Evolutionary conservation across 177 flowering plant species (phyloP).

Genomic region (Vitis hybrid): DNA sequence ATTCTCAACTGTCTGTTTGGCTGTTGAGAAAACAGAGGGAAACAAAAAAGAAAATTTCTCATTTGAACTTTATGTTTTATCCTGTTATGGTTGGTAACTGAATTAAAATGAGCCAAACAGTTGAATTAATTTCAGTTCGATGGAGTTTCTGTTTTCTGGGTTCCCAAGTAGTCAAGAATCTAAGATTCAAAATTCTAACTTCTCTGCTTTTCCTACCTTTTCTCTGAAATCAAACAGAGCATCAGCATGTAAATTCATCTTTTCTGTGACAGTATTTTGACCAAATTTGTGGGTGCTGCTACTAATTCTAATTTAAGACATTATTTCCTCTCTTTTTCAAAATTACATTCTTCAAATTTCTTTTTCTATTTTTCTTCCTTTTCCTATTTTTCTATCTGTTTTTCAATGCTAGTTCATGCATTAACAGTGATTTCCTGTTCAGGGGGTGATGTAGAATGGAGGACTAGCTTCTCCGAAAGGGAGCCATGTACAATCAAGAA

Average conservation of each 20-base stretch:
- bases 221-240: slow-evolving; percentile 4
- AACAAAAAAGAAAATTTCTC: background rate
- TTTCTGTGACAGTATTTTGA: background rate
- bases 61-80: background rate
- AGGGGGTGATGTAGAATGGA: slow-evolving; percentile 73
- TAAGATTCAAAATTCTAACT: background rate
- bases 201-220: background rate
- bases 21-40: background rate
- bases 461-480: slow-evolving; percentile 82
- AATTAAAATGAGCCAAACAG: background rate
- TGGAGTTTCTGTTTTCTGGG: background rate
- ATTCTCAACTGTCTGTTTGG: background rate
- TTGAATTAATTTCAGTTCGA: background rate
- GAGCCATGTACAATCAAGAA: slow-evolving; percentile 79
- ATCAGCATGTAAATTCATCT: too few relatives aligned
- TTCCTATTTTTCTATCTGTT: background rate
- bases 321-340: background rate
- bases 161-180: slow-evolving; percentile 2
- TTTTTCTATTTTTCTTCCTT: background rate
- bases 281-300: background rate
- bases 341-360: background rate
- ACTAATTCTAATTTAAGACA: background rate
- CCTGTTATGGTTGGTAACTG: background rate
- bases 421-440: slow-evolving; percentile 15
- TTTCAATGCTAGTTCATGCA: slow-evolving; percentile 12